Percentiles rank a stretch among this genome's conserved stretches.
Conservation (phyloP, 164 flowering plant species). For the Nymphaea thermarum region DNA sequence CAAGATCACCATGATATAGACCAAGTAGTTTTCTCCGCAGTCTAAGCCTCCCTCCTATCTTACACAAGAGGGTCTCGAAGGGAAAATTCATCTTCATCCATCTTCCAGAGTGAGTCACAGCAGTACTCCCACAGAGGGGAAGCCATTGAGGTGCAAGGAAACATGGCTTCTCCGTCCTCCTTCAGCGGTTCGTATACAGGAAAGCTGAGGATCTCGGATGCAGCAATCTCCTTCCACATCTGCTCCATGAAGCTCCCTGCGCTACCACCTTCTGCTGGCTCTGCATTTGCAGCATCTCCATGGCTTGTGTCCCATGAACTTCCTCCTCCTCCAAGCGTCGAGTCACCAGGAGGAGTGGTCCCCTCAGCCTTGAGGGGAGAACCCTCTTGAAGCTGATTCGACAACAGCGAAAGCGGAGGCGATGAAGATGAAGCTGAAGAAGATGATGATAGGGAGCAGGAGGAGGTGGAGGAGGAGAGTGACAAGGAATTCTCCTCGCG, state of each 20-base stretch:
- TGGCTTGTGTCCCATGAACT: not conserved
- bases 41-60: too few species aligned
- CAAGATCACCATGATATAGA: not conserved
- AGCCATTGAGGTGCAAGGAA: slow-evolving; percentile 25
- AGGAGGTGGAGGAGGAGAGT: slow-evolving; percentile 26
- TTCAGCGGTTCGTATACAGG: slow-evolving; percentile 6
- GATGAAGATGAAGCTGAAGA: not conserved
- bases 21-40: not conserved
- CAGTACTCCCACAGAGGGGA: slow-evolving; percentile 62
- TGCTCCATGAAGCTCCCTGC: slow-evolving; percentile 67
- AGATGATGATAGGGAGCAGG: slow-evolving; percentile 1
- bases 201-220: not conserved
- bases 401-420: not conserved
- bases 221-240: slow-evolving; percentile 82
- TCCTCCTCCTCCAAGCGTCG: not conserved
- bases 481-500: slow-evolving; percentile 29
- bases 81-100: slow-evolving; percentile 11
- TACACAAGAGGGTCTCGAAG: not conserved
- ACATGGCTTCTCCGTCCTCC: slow-evolving; percentile 18
- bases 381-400: slow-evolving; percentile 2
- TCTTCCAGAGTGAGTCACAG: slow-evolving; percentile 47
- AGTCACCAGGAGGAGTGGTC: not conserved
- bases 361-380: slow-evolving; percentile 17
- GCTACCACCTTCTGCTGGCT: not conserved
- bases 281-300: not conserved